Evolutionary conservation across 176 grass and related monocot genomes (phyloP), one percentile per base, ranked within the genome.

Genomic region (Puya raimondii): DNA sequence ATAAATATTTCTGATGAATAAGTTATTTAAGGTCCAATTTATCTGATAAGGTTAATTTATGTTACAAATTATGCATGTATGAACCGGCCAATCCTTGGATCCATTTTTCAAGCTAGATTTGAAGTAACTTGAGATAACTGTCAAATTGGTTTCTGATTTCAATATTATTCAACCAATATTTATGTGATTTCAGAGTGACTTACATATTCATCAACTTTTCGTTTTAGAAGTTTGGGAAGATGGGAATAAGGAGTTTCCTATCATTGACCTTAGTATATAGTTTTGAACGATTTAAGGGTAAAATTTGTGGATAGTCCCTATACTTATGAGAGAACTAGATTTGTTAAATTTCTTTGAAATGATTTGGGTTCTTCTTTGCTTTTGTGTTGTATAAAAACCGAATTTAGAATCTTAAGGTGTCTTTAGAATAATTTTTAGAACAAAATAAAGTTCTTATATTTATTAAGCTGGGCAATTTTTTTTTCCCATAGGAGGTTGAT

Each of bases 171-270:
- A 58, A n/a, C 15, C 18, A 58, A 66, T 12, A 56, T 82, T 58
- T 33, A 73, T 80, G 48, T 73, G 29, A 13, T 50, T 51, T 29
- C 72, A 96, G 92, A 89, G 76, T 81, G 88, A 96, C 82, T 86
- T 85, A 76, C 78, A 67, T 73, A 89, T 69, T 11, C 79, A 77
- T 23, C 92, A 89, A 69, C 88, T 96, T 87, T 92, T 85, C 83
- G 88, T 96, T 50, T 70, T 83, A 42, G 92, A 96, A 80, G 80
- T 96, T 72, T 96, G 86, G 92, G 92, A 96, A 85, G 92, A 92
- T 56, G 76, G 68, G 12, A 68, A 22, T 83, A 88, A 77, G 65
- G 84, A 80, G 18, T 92, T 75, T 83, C 92, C 92, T 83, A 81
- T 96, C 15, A 87, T 96, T 73, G 88, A 96, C 84, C 84, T 96